Percentiles rank a stretch among this genome's conserved stretches.
phyloP scores from a whole-genome alignment of 768 basidiomycete species.

The Hortiboletus flavorubellus region DNA sequence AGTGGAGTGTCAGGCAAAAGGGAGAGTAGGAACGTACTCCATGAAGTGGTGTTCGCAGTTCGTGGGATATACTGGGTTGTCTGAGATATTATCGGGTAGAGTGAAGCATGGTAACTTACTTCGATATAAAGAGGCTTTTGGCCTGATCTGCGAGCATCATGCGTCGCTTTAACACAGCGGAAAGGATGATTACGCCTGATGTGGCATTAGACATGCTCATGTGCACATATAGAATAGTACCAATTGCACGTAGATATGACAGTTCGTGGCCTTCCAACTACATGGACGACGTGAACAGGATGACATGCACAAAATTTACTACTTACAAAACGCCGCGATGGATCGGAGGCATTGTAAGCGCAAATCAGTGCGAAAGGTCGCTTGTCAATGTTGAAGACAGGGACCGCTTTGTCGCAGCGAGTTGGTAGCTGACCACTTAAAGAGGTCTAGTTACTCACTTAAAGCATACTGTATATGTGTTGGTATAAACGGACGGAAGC shows the following conservation, averaged over 20 bases:
- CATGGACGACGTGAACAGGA: slow-evolving; percentile 8
- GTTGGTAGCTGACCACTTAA: slow-evolving; percentile 2
- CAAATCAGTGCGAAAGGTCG: slow-evolving; percentile 88
- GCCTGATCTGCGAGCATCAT: slow-evolving; percentile 96
- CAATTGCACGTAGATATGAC: slow-evolving; percentile 89
- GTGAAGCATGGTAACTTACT: slow-evolving; percentile 44
- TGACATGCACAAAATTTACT: background rate
- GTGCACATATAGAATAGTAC: slow-evolving; percentile 31
- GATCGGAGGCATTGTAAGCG: slow-evolving; percentile 83
- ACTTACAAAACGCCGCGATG: slow-evolving; percentile 75
- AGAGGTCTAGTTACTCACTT: slow-evolving; percentile 46
- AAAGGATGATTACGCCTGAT: slow-evolving; percentile 84
- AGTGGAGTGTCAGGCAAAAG: background rate
- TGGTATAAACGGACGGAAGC: slow-evolving; percentile 80
- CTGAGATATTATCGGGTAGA: slow-evolving; percentile 1
- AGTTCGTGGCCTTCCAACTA: slow-evolving; percentile 87
- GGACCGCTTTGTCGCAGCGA: slow-evolving; percentile 58
- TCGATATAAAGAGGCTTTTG: slow-evolving; percentile 89
- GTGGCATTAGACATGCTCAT: slow-evolving; percentile 1
- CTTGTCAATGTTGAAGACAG: slow-evolving; percentile 91
- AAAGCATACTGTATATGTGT: slow-evolving; percentile 81
- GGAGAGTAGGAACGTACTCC: slow-evolving; percentile 49
- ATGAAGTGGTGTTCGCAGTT: slow-evolving; percentile 87
- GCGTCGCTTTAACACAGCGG: slow-evolving; percentile 85
- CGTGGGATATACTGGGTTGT: slow-evolving; percentile 74